Evolutionary conservation across 495 filamentous ascomycete genomes (phyloP).

Genomic region (Polyplosphaeria fusca): DNA sequence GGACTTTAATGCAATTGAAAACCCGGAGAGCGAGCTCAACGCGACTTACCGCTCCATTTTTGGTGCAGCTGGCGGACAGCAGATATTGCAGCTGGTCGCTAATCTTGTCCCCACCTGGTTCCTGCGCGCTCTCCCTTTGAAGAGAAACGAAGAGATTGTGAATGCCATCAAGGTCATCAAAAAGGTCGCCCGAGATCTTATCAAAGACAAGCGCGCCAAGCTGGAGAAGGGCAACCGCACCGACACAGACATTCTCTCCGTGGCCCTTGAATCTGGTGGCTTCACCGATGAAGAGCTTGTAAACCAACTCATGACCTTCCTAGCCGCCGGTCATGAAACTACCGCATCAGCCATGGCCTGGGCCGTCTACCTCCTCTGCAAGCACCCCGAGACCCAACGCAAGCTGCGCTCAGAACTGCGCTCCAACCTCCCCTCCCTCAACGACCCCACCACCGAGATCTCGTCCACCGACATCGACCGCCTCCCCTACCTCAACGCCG

Average conservation of each 20-base stretch:
- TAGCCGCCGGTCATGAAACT: slow-evolving; percentile 86
- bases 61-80: slow-evolving; percentile 42
- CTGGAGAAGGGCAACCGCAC: slow-evolving; percentile 48
- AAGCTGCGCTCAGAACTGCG: slow-evolving; percentile 61
- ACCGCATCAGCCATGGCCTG: slow-evolving; percentile 60
- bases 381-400: slow-evolving; percentile 55
- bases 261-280: slow-evolving; percentile 71
- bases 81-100: slow-evolving; percentile 47
- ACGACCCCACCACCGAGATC: slow-evolving; percentile 46
- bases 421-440: slow-evolving; percentile 57
- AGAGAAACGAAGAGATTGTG: slow-evolving; percentile 61
- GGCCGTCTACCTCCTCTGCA: slow-evolving; percentile 58
- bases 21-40: slow-evolving; percentile 62
- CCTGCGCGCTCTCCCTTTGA: slow-evolving; percentile 56
- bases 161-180: slow-evolving; percentile 58
- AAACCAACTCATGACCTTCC: slow-evolving; percentile 94
- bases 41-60: slow-evolving; percentile 64
- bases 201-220: slow-evolving; percentile 64
- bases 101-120: slow-evolving; percentile 52
- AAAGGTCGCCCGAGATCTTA: slow-evolving; percentile 59
- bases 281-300: slow-evolving; percentile 78
- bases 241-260: slow-evolving; percentile 76
- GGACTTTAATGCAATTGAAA: slow-evolving; percentile 69
- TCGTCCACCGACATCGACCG: slow-evolving; percentile 52
- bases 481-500: slow-evolving; percentile 59